A percentile compares a stretch with the other conserved stretches of the same genome.
Conservation (phyloP, 495 filamentous ascomycete species). For the Polyplosphaeria fusca region DNA sequence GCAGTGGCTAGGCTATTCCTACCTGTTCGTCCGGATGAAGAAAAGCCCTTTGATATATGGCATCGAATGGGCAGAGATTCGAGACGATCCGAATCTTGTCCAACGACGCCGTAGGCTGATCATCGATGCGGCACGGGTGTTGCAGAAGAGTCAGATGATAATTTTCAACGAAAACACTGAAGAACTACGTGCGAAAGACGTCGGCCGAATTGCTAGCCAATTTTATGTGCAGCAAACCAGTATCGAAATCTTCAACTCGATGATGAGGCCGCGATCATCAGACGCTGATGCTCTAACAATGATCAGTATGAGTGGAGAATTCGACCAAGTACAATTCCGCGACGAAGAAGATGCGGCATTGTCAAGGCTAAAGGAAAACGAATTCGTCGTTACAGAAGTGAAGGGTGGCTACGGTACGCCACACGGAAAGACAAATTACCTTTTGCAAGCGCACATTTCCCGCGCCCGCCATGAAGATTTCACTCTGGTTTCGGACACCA, state of each 20-base stretch:
- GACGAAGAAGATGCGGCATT: constrained; percentile 85
- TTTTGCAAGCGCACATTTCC: constrained; percentile 95
- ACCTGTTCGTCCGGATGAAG: constrained; percentile 94
- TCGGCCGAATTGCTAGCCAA: constrained; percentile 94
- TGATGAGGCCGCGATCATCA: constrained; percentile 76
- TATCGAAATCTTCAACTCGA: constrained; percentile 89
- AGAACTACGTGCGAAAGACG: constrained; percentile 85
- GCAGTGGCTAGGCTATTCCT: constrained; percentile 96
- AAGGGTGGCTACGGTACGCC: constrained; percentile 71
- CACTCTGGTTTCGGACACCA: constrained; percentile 81
- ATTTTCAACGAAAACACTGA: constrained; percentile 94
- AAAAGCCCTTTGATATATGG: constrained; percentile 88
- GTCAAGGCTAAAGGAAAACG: constrained; percentile 58
- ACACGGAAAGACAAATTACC: constrained; percentile 90
- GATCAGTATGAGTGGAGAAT: constrained; percentile 95
- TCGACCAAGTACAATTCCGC: constrained; percentile 90
- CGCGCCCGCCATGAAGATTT: constrained; percentile 84
- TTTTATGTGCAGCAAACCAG: constrained; percentile 92
- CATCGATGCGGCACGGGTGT: constrained; percentile 76
- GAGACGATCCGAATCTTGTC: constrained; percentile 80
- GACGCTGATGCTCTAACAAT: constrained; percentile 90
- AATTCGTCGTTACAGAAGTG: constrained; percentile 63
- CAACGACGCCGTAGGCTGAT: constrained; percentile 77
- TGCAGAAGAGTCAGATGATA: constrained; percentile 96
- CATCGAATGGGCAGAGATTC: constrained; percentile 90